Base-by-base conservation (phyloP, 345 rosid genomes). In the Hibiscus mutabilis region DNA sequence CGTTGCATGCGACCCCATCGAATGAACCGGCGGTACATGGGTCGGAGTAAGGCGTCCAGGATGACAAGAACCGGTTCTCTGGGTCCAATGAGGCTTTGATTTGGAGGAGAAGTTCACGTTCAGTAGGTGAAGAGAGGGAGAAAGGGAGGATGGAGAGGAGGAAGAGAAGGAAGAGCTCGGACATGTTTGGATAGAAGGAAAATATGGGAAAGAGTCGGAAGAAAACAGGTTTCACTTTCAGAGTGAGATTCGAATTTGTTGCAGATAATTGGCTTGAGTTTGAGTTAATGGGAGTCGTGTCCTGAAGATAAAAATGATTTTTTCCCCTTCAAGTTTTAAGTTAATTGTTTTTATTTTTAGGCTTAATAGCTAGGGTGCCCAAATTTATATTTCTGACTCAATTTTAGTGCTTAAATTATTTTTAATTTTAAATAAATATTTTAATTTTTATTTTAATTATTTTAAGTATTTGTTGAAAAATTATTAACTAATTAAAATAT, bases 21-120 rank as follows among this genome's bases (percentile, higher is more conserved):
- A 95, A 95, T 6, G 90, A 83, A 18, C 78, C 80, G 4, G 67
- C 33, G 75, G 78, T 74, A 35, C 99, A 94, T 1, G 92, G 96
- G 82, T 88, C 86, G 35, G 76, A 37, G 53, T 58, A 68, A 40
- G 81, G 74, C 0, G 83, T 68, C 99, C 99, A 95, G 2, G 98
- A 90, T 22, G 92, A 78, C 76, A 95, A 81, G 76, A 85, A 77
- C 52, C 74, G 88, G 78, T 75, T 85, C 5, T 84, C 55, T 10
- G 99, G 98, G 84, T 92, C 99, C 2, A 95, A 85, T 0, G 97
- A 89, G 53, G 91, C 79, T 77, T 92, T 92, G 74, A 95, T 81
- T 68, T 89, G 81, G 79, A 92, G 82, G 60, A 95, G 96, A 66
- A 86, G 70, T 59, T 84, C 73, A 63, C 82, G 86, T 69, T 95